phyloP scores from a whole-genome alignment of 1,284 basidiomycete genomes.

The Cryptococcus sp. region DNA sequence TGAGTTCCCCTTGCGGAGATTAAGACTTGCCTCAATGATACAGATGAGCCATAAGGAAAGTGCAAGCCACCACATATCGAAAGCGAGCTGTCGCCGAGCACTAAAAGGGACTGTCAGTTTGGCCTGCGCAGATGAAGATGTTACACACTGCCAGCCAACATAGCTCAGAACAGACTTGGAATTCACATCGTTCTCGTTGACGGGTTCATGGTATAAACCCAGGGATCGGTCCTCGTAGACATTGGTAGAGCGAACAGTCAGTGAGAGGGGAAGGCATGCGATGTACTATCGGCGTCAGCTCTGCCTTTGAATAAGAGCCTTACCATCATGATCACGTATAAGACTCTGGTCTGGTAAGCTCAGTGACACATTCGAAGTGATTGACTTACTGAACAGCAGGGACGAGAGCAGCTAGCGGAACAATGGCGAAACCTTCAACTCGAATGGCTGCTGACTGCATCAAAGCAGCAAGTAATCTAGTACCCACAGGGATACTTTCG shows the following conservation, averaged over 20 bases:
- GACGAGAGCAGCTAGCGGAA: conserved; percentile 65
- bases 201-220: conserved; percentile 61
- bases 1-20: not conserved
- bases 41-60: conserved; percentile 76
- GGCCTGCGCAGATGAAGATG: not conserved
- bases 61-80: conserved; percentile 84
- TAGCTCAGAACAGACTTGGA: conserved; percentile 46
- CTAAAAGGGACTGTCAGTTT: not conserved
- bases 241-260: conserved; percentile 91
- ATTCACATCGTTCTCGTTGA: conserved; percentile 50
- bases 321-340: conserved; percentile 87
- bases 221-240: conserved; percentile 91
- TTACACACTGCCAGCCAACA: conserved; percentile 39
- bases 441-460: conserved; percentile 73
- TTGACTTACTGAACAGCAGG: conserved; percentile 71
- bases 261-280: conserved; percentile 53
- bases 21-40: conserved; percentile 68
- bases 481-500: conserved; percentile 64
- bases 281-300: conserved; percentile 46
- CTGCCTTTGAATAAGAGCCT: conserved; percentile 27
- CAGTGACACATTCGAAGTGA: too few relatives aligned
- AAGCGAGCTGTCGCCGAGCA: conserved; percentile 15
- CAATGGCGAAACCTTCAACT: conserved; percentile 78
- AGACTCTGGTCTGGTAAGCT: conserved; percentile 56
- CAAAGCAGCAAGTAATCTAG: conserved; percentile 61